Evolutionary conservation across 2,329 filamentous ascomycete species (phyloP).

Genomic region (Nigrospora oryzae): DNA sequence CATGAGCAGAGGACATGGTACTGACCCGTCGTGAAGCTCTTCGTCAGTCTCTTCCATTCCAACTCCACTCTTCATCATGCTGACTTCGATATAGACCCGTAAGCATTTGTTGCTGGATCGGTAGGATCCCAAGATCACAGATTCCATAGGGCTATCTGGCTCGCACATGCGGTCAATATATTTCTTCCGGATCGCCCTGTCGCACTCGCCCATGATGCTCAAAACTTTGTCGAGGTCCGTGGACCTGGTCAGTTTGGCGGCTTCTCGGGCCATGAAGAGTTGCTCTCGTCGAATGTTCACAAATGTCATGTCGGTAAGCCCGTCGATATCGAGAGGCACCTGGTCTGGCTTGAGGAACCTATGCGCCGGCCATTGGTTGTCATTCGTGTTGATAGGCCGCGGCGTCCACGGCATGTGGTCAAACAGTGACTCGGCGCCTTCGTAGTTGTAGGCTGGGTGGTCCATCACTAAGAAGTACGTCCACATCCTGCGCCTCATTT

Average conservation of each 20-base stretch:
- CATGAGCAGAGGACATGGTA: too few species aligned
- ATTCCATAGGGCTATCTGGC: neutral
- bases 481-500: constrained; percentile 2
- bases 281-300: constrained; percentile 5
- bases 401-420: constrained; percentile 5
- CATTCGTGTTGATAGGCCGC: constrained; percentile 7
- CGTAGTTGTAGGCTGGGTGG: constrained; percentile 8
- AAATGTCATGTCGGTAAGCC: constrained; percentile 11
- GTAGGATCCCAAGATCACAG: neutral
- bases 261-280: constrained; percentile 3
- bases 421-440: constrained; percentile 8
- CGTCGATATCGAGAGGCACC: constrained; percentile 6
- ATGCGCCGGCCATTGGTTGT: constrained; percentile 8
- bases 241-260: neutral
- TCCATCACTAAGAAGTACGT: constrained; percentile 8
- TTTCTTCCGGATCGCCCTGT: neutral
- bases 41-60: too few species aligned
- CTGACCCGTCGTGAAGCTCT: too few species aligned
- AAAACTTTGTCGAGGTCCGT: neutral
- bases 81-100: neutral
- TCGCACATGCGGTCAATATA: constrained; percentile 3
- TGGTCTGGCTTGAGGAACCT: constrained; percentile 8
- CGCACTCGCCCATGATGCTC: neutral
- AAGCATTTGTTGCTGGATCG: neutral
- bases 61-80: neutral